A percentile compares a stretch with the other conserved stretches of the same genome.
phyloP scores from a whole-genome alignment of 2,329 filamentous ascomycete genomes.

The Cordyceps farinosa region DNA sequence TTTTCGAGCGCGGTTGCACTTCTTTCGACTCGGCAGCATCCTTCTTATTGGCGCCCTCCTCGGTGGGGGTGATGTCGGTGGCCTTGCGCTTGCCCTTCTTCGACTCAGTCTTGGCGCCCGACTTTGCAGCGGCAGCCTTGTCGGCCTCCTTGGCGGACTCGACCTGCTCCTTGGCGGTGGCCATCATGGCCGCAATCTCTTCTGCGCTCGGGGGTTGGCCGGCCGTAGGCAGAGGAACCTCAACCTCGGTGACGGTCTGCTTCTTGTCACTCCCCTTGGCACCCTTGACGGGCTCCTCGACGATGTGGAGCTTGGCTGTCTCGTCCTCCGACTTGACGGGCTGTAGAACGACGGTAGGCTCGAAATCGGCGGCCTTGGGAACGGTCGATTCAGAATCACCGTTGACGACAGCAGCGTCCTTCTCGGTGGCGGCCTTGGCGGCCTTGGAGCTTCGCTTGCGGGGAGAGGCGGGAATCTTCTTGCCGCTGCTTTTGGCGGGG shows the following conservation, averaged over 20 bases:
- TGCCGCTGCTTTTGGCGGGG: constrained; percentile 46
- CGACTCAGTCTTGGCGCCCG: constrained; percentile 41
- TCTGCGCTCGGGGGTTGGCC: constrained; percentile 69
- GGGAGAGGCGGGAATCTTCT: constrained; percentile 48
- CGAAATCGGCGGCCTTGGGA: constrained; percentile 48
- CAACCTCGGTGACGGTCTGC: constrained; percentile 70
- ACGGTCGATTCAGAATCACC: constrained; percentile 36
- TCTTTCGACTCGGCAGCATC: constrained; percentile 35
- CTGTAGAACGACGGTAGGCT: constrained; percentile 46
- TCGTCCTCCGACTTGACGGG: constrained; percentile 50
- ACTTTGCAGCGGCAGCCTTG: constrained; percentile 35
- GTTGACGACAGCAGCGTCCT: constrained; percentile 30
- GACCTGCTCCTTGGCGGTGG: constrained; percentile 85
- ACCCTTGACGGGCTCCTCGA: constrained; percentile 57
- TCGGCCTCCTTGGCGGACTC: constrained; percentile 55
- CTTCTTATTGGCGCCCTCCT: constrained; percentile 42
- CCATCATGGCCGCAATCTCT: constrained; percentile 78
- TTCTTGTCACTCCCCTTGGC: constrained; percentile 61
- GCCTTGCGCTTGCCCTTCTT: constrained; percentile 69
- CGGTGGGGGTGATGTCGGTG: constrained; percentile 65
- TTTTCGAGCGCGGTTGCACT: constrained; percentile 61
- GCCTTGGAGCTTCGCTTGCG: constrained; percentile 50
- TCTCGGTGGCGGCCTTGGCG: constrained; percentile 36
- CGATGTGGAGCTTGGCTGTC: constrained; percentile 66
- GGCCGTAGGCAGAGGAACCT: constrained; percentile 59